A percentile compares a stretch with the other conserved stretches of the same genome.
Conservation (phyloP, 306 rosid species). For the Lathyrus oleraceus region DNA sequence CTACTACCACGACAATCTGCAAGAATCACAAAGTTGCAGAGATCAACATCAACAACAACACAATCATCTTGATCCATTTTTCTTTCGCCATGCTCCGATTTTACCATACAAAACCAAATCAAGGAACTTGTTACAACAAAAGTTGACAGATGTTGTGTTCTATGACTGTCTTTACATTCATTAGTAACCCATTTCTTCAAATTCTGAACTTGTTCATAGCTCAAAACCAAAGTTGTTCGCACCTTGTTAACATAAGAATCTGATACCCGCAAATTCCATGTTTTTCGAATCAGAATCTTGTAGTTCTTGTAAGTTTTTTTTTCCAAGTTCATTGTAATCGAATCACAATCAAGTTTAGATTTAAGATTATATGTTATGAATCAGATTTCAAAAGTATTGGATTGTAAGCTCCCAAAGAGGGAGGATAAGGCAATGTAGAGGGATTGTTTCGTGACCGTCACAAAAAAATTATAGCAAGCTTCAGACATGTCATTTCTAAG, state of each 20-base stretch:
- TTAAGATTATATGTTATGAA: too few species aligned
- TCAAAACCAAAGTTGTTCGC: slow-evolving; percentile 16
- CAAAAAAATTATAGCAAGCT: too few species aligned
- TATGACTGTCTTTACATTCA: not conserved
- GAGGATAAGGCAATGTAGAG: too few species aligned
- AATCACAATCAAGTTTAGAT: too few species aligned
- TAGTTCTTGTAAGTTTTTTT: not conserved
- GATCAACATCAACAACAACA: slow-evolving; percentile 33
- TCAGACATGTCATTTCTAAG: too few species aligned
- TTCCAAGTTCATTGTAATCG: too few species aligned
- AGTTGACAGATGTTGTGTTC: slow-evolving; percentile 31
- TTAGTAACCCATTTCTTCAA: slow-evolving; percentile 25
- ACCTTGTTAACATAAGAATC: not conserved
- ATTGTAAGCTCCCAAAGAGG: too few species aligned
- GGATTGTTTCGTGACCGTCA: too few species aligned
- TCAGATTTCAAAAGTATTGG: too few species aligned
- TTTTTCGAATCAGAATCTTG: not conserved
- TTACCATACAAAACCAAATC: slow-evolving; percentile 41
- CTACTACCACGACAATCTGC: slow-evolving; percentile 50
- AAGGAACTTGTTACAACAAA: slow-evolving; percentile 40
- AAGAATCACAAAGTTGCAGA: slow-evolving; percentile 27
- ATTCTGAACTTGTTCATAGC: slow-evolving; percentile 13
- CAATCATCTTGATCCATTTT: not conserved
- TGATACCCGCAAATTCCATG: not conserved
- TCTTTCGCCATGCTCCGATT: slow-evolving; percentile 3